Evolutionary conservation across 805 yeast species (phyloP), one percentile per base, ranked within the genome.

Genomic region (Ascoidea tarda): DNA sequence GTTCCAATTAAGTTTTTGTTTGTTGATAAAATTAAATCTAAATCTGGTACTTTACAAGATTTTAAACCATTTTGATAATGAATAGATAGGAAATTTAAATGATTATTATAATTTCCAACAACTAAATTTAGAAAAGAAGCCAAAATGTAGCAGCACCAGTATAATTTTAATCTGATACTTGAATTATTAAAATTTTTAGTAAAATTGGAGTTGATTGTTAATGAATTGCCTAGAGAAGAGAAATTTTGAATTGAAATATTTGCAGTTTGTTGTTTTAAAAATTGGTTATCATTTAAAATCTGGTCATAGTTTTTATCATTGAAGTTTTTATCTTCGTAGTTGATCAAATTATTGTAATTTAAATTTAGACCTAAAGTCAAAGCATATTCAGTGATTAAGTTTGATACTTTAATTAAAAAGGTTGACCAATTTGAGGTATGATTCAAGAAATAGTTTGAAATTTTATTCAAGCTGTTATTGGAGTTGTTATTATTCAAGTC

Each of bases 121-220:
- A 16, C 31, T 33, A 32, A 48, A 44, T 32, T 53, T 48, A 49
- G 16, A 33, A 48, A 49, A 50, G 53, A 56, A 44, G 48, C 59
- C 32, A 73, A 58, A n/a, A 70, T 66, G 46, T 65, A 64, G 54
- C 64, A 69, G 53, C 70, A 67, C 78, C 78, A 74, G 55, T 66
- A 74, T 6, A 74, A 56, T 53, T 71, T 72, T 46, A 72, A 59
- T 56, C 76, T 62, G 50, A 54, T 52, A 49, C 55, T 58, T 62
- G 67, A 49, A 62, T 59, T 52, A 59, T 62, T 42, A 46, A 42
- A 12, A 44, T 47, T 32, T 33, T 33, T 21, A 28, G 16, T 16
- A 45, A 46, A 47, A 6, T 42, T 33, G 38, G 46, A 38, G 16
- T 33, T 49, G 46, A 50, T 28, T 28, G 46, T 49, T 12, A 48